Base-by-base conservation (phyloP, 1,139 yeast species). In the Citeromyces hawaiiensis region DNA sequence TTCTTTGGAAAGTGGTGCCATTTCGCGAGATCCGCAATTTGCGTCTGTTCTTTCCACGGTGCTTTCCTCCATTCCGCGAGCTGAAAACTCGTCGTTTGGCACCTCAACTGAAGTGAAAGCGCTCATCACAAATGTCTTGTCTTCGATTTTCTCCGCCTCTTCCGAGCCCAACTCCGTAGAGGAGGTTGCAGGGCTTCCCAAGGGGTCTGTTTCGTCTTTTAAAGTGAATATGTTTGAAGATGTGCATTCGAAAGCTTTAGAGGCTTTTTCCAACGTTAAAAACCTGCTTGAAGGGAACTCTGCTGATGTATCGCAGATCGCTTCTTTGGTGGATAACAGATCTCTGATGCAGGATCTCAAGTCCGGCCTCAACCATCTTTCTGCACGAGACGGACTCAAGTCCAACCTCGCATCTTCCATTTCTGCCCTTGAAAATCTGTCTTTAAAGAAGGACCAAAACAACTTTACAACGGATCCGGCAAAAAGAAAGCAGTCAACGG, bases 121-220 rank as follows among this genome's bases (percentile, higher is more conserved):
- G 7, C 55, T 60, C 1, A 52, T 57, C 30, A 52, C 59, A 3
- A 45, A 51, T 8, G 53, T 63, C 2, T 54, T 61, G 32, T 50
- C 57, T 6, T 32, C 65, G 47, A 57, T 54, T n/a, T 45, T 48
- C 15, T 45, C 54, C 27, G 51, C 47, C 30, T 44, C 56, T 1
- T 36, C 43, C 23, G 27, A 35, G 14, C 46, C 57, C 3, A 58
- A 54, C 13, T 55, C 57, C 36, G 54, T 52, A 29, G 63, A 59
- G n/a, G 49, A 63, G 30, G 46, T 63, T 13, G 47, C 61, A 2
- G 59, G 57, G 23, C 50, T 63, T 18, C 57, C 68, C 3, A 56
- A 49, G 42, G 66, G 68, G 1, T 43, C 54, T 5, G 42, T 49
- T 16, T 40, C 51, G 15, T 44, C 55, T 15, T 51, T 56, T 54